A percentile compares a stretch with the other conserved stretches of the same genome.
These are phyloP conservation scores for Suhomyces ambrosiae DNA, from an alignment of 1,139 yeast species.

Conservation along the genomic window DNA sequence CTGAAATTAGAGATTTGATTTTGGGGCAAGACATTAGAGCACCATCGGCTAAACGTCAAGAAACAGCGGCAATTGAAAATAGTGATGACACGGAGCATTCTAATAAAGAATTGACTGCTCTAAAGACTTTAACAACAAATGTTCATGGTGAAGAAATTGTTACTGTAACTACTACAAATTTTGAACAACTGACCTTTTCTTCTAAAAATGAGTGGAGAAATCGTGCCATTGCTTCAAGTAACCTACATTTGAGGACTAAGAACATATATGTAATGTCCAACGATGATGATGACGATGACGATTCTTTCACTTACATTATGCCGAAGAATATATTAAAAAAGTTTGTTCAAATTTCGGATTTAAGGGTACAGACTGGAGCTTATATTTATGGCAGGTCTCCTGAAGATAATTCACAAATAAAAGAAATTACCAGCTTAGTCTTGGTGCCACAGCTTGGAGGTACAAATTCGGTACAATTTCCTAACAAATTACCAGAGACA, in stretches of 20 bases:
- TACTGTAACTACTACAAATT: constrained; percentile 88
- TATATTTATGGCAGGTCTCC: constrained; percentile 79
- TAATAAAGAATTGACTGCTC: constrained; percentile 63
- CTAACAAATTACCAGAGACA: constrained; percentile 49
- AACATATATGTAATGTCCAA: constrained; percentile 70
- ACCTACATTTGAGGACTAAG: constrained; percentile 72
- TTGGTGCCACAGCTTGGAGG: constrained; percentile 90
- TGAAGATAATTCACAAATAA: constrained; percentile 65
- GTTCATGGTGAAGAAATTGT: constrained; percentile 96
- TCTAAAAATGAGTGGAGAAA: constrained; percentile 92
- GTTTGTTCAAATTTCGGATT: constrained; percentile 79
- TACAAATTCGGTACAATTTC: constrained; percentile 64
- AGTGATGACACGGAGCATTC: constrained; percentile 34
- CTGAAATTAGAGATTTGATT: constrained; percentile 90
- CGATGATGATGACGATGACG: constrained; percentile 37
- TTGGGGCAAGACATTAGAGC: constrained; percentile 93
- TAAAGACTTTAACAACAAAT: constrained; percentile 81
- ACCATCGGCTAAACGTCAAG: constrained; percentile 79
- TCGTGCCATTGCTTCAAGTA: constrained; percentile 78
- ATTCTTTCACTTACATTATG: constrained; percentile 63
- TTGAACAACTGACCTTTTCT: constrained; percentile 80
- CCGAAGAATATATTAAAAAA: constrained; percentile 81
- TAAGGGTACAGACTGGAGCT: constrained; percentile 82
- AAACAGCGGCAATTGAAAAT: constrained; percentile 72
- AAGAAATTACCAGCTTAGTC: constrained; percentile 75